Percentiles rank a stretch among this genome's conserved stretches.
Evolutionary conservation across 805 yeast species (phyloP).

Genomic region (Starmerella vaccinii): DNA sequence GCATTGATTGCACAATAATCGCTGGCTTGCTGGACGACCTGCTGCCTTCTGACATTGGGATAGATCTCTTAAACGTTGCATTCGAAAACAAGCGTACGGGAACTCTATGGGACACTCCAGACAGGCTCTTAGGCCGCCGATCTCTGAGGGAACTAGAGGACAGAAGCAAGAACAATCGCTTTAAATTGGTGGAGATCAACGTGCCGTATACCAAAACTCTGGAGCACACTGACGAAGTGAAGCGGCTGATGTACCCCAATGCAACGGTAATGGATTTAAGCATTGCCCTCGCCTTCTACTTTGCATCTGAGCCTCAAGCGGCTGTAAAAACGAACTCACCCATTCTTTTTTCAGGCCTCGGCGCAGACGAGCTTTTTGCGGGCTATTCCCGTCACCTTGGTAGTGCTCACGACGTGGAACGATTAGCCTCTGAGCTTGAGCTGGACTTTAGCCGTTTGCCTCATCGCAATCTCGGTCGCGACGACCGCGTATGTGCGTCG

Average conservation of each 20-base stretch:
- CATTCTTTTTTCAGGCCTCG: constrained; percentile 81
- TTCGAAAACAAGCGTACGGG: constrained; percentile 81
- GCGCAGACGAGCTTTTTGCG: constrained; percentile 95
- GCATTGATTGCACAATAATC: constrained; percentile 80
- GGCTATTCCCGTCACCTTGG: constrained; percentile 78
- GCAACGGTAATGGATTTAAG: constrained; percentile 91
- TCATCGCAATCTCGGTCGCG: constrained; percentile 76
- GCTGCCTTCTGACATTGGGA: constrained; percentile 25
- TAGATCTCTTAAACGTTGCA: constrained; percentile 85
- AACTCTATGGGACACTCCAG: constrained; percentile 58
- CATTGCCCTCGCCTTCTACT: constrained; percentile 89
- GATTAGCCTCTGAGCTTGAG: constrained; percentile 49
- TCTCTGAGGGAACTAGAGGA: constrained; percentile 46
- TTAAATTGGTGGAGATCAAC: constrained; percentile 55
- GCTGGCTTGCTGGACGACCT: constrained; percentile 37
- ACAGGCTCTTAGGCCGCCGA: constrained; percentile 59
- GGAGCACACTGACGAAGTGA: constrained; percentile 42
- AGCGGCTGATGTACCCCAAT: constrained; percentile 66
- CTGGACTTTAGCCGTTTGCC: constrained; percentile 66
- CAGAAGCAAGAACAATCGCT: constrained; percentile 31
- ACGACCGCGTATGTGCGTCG: constrained; percentile 72
- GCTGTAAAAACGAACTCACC: constrained; percentile 26
- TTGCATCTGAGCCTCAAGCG: constrained; percentile 47
- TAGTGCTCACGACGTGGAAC: constrained; percentile 31
- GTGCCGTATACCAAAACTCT: constrained; percentile 62